Conservation (phyloP, 2,329 filamentous ascomycete genomes). For the Pseudogymnoascus sp. region DNA sequence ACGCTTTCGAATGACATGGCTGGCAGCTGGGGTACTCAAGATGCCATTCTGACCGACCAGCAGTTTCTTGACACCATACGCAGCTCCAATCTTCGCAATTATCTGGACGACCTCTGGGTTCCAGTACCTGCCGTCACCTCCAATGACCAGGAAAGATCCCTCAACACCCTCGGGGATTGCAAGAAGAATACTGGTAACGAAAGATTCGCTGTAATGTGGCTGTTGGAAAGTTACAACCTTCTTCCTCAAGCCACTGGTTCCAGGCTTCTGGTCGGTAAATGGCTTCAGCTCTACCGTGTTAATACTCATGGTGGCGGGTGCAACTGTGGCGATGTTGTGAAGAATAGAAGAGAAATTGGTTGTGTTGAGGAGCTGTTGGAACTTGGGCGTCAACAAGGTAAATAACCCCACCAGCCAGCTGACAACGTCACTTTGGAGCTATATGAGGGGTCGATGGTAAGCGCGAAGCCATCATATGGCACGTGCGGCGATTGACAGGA, state of each 20-base stretch:
- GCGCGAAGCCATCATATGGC: slow-evolving; percentile 1
- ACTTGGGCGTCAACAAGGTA: slow-evolving; percentile 2
- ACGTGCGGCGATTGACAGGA: slow-evolving; percentile 6
- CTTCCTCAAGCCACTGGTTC: slow-evolving; percentile 97
- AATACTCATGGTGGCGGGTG: slow-evolving; percentile 53
- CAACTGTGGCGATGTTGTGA: slow-evolving; percentile 10
- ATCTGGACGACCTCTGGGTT: slow-evolving; percentile 94
- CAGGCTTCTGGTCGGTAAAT: slow-evolving; percentile 95
- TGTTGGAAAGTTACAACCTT: slow-evolving; percentile 98
- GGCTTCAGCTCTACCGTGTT: slow-evolving; percentile 75
- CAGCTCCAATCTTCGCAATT: slow-evolving; percentile 94
- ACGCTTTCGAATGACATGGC: slow-evolving; percentile 88
- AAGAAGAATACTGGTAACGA: slow-evolving; percentile 86
- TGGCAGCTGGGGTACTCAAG: slow-evolving; percentile 90
- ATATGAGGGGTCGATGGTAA: not conserved
- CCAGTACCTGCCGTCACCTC: slow-evolving; percentile 93
- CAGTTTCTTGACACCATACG: slow-evolving; percentile 98
- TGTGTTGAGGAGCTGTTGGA: slow-evolving; percentile 6
- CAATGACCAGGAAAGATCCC: slow-evolving; percentile 80
- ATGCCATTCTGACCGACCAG: slow-evolving; percentile 94
- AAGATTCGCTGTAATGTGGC: slow-evolving; percentile 90
- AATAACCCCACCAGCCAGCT: slow-evolving; percentile 7
- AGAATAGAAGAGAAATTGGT: slow-evolving; percentile 2
- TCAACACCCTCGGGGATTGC: slow-evolving; percentile 92
- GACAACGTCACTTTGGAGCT: slow-evolving; percentile 7